These are phyloP conservation scores for Cercospora sp. DNA, from an alignment of 2,329 filamentous ascomycete species.

Conservation along the genomic window DNA sequence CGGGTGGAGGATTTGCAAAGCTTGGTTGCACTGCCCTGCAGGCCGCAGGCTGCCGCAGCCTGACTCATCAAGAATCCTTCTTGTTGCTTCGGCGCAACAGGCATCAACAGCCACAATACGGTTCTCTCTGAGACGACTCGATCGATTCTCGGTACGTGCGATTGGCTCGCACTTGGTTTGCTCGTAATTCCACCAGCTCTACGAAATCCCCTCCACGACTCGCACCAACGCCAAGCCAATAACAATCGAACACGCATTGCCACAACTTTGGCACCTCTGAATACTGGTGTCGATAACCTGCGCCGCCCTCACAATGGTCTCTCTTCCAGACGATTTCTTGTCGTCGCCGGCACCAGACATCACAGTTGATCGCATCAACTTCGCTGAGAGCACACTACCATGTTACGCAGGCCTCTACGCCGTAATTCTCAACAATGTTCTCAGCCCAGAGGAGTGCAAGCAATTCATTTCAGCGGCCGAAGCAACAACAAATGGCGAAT, in stretches of 20 bases:
- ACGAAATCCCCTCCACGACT: neutral
- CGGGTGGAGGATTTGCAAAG: neutral
- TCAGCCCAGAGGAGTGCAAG: slow-evolving; percentile 64
- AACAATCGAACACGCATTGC: neutral
- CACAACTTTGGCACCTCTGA: neutral
- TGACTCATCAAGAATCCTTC: neutral
- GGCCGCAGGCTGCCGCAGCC: neutral
- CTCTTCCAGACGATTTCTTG: slow-evolving; percentile 52
- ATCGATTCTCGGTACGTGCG: neutral
- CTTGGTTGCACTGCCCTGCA: neutral
- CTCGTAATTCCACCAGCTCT: neutral
- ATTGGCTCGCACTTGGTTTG: neutral
- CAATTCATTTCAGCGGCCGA: slow-evolving; percentile 56
- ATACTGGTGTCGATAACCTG: neutral
- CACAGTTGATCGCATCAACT: slow-evolving; percentile 55
- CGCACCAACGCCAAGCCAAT: neutral
- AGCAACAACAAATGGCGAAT: slow-evolving; percentile 49
- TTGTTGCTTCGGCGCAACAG: neutral
- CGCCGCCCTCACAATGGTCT: neutral
- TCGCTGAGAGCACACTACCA: slow-evolving; percentile 51
- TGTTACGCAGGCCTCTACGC: slow-evolving; percentile 59
- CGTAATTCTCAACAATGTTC: slow-evolving; percentile 63
- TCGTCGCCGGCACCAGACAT: slow-evolving; percentile 48
- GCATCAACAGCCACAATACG: neutral
- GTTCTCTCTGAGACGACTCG: neutral